Conservation (phyloP, 768 basidiomycete genomes). For the Coprinellus aureogranulatus region DNA sequence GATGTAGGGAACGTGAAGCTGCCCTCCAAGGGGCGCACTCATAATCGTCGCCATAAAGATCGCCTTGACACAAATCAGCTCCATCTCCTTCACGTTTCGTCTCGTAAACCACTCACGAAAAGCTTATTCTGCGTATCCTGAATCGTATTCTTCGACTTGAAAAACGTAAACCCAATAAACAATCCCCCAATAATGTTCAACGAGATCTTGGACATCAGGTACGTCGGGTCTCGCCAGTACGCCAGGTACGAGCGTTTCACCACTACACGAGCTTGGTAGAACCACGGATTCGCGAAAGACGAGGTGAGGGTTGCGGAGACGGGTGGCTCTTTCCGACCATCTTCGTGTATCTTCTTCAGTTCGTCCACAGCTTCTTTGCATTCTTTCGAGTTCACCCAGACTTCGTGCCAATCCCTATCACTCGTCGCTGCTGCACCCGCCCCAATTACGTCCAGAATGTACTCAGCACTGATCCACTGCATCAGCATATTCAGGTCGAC, state of each 20-base stretch:
- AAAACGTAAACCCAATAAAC: conserved; percentile 66
- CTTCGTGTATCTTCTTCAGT: conserved; percentile 47
- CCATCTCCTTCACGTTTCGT: conserved; percentile 5
- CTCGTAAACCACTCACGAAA: conserved; percentile 43
- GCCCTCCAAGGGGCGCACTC: conserved; percentile 56
- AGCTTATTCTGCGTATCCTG: conserved; percentile 65
- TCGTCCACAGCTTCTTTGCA: conserved; percentile 30
- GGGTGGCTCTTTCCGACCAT: conserved; percentile 46
- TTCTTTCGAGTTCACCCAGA: conserved; percentile 43
- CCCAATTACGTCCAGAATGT: conserved; percentile 69
- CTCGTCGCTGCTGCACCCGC: conserved; percentile 63
- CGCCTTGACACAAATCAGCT: conserved; percentile 34
- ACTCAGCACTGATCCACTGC: conserved; percentile 53
- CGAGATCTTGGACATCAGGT: conserved; percentile 56
- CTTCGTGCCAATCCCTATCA: conserved; percentile 53
- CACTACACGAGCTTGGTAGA: conserved; percentile 43
- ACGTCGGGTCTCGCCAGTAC: conserved; percentile 60
- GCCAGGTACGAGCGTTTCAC: conserved; percentile 41
- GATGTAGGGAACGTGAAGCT: conserved; percentile 64
- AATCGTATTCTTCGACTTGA: conserved; percentile 49
- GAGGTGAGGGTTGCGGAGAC: conserved; percentile 36
- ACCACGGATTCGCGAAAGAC: conserved; percentile 55
- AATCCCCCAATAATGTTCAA: conserved; percentile 55
- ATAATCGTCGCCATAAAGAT: conserved; percentile 57
- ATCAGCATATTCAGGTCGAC: background rate